These are phyloP conservation scores for Piper longum DNA, from an alignment of 164 flowering plant species.

Conservation along the genomic window DNA sequence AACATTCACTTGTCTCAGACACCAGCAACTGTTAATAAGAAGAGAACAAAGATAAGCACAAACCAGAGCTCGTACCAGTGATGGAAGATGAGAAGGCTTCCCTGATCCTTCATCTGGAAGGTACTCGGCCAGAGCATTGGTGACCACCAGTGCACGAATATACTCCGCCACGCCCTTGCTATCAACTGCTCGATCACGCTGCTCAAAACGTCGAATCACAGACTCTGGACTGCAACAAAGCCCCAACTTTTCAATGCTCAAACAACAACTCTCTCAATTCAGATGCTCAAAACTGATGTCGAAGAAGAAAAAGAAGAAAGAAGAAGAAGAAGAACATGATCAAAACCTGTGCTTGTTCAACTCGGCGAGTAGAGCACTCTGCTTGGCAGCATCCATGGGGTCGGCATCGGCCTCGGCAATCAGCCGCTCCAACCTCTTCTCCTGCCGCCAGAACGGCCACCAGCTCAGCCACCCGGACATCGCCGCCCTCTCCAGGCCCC, in stretches of 20 bases:
- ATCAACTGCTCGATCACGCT: conserved; percentile 77
- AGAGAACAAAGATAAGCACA: not conserved
- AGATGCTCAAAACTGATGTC: not conserved
- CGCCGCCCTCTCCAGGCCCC: conserved; percentile 29
- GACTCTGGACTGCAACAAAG: conserved; percentile 60
- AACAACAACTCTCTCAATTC: too few relatives aligned
- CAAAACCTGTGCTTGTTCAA: conserved; percentile 78
- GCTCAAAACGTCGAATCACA: conserved; percentile 80
- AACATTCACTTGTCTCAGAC: too few relatives aligned
- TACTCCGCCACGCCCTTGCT: conserved; percentile 92
- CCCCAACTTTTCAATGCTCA: not conserved
- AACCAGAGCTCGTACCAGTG: conserved; percentile 34
- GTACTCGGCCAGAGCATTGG: conserved; percentile 80
- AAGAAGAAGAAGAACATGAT: not conserved
- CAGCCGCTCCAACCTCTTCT: conserved; percentile 55
- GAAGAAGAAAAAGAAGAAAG: not conserved
- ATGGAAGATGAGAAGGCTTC: conserved; percentile 77
- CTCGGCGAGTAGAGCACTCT: conserved; percentile 58
- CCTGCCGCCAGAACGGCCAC: conserved; percentile 85
- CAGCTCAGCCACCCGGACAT: conserved; percentile 45
- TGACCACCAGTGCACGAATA: conserved; percentile 80
- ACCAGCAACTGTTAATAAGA: too few relatives aligned
- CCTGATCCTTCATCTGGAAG: conserved; percentile 87
- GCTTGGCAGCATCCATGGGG: conserved; percentile 60
- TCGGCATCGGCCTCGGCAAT: conserved; percentile 75